Evolutionary conservation across 2,329 filamentous ascomycete species (phyloP).

Genomic region (Mollisiaceae sp.): DNA sequence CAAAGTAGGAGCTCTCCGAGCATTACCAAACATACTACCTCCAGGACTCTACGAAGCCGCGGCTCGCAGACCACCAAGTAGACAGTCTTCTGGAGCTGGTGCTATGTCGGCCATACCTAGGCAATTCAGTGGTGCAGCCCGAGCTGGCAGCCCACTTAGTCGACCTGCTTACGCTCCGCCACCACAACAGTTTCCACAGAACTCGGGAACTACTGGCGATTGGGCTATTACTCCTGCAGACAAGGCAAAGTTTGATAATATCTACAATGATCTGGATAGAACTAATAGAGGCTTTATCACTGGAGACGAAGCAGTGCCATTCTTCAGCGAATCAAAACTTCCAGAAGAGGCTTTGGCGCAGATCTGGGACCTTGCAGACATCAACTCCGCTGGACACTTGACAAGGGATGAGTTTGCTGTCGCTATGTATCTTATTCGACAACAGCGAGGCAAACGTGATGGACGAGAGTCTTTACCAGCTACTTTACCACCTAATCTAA

Average conservation of each 20-base stretch:
- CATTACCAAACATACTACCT: conserved; percentile 80
- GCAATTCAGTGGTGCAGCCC: conserved; percentile 74
- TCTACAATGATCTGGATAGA: conserved; percentile 86
- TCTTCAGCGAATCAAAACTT: conserved; percentile 90
- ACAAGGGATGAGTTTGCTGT: conserved; percentile 93
- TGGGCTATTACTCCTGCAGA: conserved; percentile 86
- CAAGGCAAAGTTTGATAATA: conserved; percentile 84
- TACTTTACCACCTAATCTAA: conserved; percentile 77
- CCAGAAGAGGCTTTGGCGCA: conserved; percentile 88
- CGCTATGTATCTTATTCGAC: conserved; percentile 94
- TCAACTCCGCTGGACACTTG: conserved; percentile 85
- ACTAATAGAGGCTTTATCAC: conserved; percentile 81
- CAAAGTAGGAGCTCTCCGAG: conserved; percentile 81
- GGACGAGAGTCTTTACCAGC: conserved; percentile 68
- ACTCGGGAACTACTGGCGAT: conserved; percentile 57
- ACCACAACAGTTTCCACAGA: conserved; percentile 42
- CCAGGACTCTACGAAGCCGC: conserved; percentile 90
- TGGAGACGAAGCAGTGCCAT: conserved; percentile 91
- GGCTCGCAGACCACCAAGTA: conserved; percentile 64
- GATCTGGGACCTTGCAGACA: conserved; percentile 96
- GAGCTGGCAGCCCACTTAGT: conserved; percentile 64
- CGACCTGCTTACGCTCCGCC: conserved; percentile 52
- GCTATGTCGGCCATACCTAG: conserved; percentile 74
- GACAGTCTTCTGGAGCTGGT: conserved; percentile 44
- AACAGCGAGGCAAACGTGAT: conserved; percentile 78